A percentile compares a stretch with the other conserved stretches of the same genome.
phyloP scores from a whole-genome alignment of 2,329 filamentous ascomycete species.

The Pseudocercospora musae region DNA sequence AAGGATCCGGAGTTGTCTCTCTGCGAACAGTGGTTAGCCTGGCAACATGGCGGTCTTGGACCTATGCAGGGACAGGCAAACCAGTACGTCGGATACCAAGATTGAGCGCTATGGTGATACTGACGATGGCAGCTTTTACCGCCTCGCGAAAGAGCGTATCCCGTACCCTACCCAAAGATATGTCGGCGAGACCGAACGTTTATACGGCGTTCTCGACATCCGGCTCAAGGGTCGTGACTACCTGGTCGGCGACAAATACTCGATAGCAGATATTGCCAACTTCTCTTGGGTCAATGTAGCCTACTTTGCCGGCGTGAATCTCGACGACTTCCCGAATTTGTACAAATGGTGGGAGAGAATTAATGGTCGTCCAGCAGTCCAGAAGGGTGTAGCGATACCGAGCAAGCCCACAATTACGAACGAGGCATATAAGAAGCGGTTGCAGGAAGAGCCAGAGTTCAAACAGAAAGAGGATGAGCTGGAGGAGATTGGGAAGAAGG shows the following conservation, averaged over 20 bases:
- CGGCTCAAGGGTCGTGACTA: conserved; percentile 42
- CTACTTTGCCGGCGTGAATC: conserved; percentile 41
- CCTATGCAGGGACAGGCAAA: conserved; percentile 41
- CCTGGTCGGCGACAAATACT: conserved; percentile 47
- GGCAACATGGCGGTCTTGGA: conserved; percentile 44
- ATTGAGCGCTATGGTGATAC: not conserved
- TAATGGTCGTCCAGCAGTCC: conserved; percentile 41
- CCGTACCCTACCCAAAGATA: conserved; percentile 46
- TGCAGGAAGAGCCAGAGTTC: conserved; percentile 49
- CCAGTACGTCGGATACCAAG: conserved; percentile 18
- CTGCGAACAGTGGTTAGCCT: conserved; percentile 60
- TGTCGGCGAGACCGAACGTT: conserved; percentile 47
- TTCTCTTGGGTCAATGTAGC: conserved; percentile 45
- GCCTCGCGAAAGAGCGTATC: conserved; percentile 44
- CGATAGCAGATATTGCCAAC: conserved; percentile 47
- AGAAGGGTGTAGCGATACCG: conserved; percentile 40
- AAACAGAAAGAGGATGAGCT: conserved; percentile 45
- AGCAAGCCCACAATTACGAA: conserved; percentile 42
- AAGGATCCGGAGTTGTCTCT: conserved; percentile 47
- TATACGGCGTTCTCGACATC: conserved; percentile 45
- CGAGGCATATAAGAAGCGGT: conserved; percentile 38
- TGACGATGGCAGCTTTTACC: conserved; percentile 32
- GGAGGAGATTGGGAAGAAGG: conserved; percentile 37
- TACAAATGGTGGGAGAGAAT: conserved; percentile 46
- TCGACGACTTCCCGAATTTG: conserved; percentile 43